Evolutionary conservation across 2,329 filamentous ascomycete species (phyloP).

Genomic region (Amesomyces nigricolor): DNA sequence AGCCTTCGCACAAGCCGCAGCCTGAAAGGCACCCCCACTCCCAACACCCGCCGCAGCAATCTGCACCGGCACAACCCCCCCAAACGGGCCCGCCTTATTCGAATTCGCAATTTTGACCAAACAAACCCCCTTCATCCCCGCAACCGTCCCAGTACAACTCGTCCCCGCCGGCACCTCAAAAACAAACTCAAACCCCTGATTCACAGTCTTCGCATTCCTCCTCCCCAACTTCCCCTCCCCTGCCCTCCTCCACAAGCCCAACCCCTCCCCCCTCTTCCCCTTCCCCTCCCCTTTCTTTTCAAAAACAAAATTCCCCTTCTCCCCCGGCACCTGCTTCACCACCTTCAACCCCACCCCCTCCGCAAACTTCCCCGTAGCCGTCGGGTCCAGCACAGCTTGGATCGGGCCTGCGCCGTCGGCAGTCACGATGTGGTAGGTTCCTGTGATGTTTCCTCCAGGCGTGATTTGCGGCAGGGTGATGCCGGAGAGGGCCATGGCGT

Average conservation of each 20-base stretch:
- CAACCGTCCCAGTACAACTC: slow-evolving; percentile 35
- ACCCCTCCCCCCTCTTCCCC: not conserved
- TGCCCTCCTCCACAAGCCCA: slow-evolving; percentile 1
- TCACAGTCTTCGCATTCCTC: slow-evolving; percentile 27
- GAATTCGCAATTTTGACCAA: slow-evolving; percentile 40
- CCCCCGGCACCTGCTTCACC: slow-evolving; percentile 35
- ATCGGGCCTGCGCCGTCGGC: slow-evolving; percentile 38
- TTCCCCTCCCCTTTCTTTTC: slow-evolving; percentile 8
- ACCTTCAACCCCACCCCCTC: slow-evolving; percentile 28
- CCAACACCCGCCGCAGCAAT: slow-evolving; percentile 25
- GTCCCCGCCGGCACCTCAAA: slow-evolving; percentile 30
- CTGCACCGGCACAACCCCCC: slow-evolving; percentile 38
- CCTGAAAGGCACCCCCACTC: not conserved
- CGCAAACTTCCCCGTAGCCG: slow-evolving; percentile 33
- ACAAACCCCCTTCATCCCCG: slow-evolving; percentile 34
- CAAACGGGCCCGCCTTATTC: slow-evolving; percentile 38
- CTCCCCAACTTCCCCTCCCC: slow-evolving; percentile 3
- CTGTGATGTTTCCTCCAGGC: slow-evolving; percentile 31
- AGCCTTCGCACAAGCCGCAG: not conserved
- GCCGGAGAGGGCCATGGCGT: slow-evolving; percentile 35
- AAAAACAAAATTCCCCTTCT: slow-evolving; percentile 14
- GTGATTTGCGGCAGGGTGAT: slow-evolving; percentile 37
- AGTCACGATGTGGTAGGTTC: slow-evolving; percentile 37
- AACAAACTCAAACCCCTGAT: slow-evolving; percentile 23
- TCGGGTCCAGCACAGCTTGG: slow-evolving; percentile 35